phyloP scores from a whole-genome alignment of 805 yeast genomes.

The Teunomyces tritomae region DNA sequence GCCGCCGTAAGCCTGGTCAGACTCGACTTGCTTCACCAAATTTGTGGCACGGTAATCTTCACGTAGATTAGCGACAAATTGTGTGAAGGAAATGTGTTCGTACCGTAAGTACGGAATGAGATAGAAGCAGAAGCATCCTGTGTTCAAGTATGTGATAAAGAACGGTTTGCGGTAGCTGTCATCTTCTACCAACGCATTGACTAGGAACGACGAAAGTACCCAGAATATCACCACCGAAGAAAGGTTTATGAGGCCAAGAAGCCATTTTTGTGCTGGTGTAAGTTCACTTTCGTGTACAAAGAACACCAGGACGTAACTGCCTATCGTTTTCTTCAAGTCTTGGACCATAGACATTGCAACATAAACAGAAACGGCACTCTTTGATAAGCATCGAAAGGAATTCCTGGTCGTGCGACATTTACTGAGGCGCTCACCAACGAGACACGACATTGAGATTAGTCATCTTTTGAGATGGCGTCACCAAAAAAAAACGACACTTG shows the following conservation, averaged over 20 bases:
- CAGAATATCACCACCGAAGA: slow-evolving; percentile 78
- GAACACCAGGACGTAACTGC: slow-evolving; percentile 15
- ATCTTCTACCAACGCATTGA: slow-evolving; percentile 71
- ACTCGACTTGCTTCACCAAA: slow-evolving; percentile 1
- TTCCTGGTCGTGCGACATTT: not conserved
- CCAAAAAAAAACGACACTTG: not conserved
- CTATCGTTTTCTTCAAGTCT: not conserved
- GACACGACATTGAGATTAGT: not conserved
- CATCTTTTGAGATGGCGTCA: not conserved
- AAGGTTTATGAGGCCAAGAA: slow-evolving; percentile 71
- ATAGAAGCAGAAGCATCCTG: slow-evolving; percentile 79
- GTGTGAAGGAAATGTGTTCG: slow-evolving; percentile 20
- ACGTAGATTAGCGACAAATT: slow-evolving; percentile 22
- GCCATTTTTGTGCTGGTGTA: slow-evolving; percentile 53
- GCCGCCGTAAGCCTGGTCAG: slow-evolving; percentile 24
- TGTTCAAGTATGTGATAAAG: slow-evolving; percentile 86
- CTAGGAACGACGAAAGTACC: slow-evolving; percentile 87
- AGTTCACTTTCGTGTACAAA: slow-evolving; percentile 22
- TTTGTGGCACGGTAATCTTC: slow-evolving; percentile 17
- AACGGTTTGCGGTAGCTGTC: slow-evolving; percentile 82
- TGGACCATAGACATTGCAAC: slow-evolving; percentile 1
- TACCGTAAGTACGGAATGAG: slow-evolving; percentile 55
- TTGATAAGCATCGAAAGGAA: slow-evolving; percentile 2
- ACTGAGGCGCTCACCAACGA: not conserved
- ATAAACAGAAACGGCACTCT: not conserved